These are phyloP conservation scores for Tetramitus jugosus DNA, from an alignment of 208 protist genomes.

Conservation along the genomic window DNA sequence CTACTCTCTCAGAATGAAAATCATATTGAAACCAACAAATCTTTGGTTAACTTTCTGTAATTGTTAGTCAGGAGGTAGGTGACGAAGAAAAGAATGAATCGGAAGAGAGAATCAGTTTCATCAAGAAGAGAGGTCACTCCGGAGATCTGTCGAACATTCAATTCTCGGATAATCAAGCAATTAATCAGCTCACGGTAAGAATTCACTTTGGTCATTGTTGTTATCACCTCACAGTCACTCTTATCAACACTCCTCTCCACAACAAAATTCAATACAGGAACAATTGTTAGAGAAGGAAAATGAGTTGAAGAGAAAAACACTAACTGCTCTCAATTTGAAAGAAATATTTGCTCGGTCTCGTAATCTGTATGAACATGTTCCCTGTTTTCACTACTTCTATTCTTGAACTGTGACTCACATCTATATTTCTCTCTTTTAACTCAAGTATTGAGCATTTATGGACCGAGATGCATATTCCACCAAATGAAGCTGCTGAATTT, in stretches of 20 bases:
- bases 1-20: no score
- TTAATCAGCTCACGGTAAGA: neutral
- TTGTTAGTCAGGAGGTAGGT: no score
- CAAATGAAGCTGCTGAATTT: neutral
- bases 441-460: slow-evolving; percentile 5
- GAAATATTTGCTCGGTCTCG: neutral
- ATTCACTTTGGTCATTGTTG: neutral
- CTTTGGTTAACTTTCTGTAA: no score
- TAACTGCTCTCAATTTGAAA: neutral
- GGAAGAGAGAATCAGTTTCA: neutral
- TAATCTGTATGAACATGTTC: neutral
- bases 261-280: neutral
- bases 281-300: neutral
- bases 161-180: neutral
- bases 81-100: neutral
- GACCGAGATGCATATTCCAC: slow-evolving; percentile 3
- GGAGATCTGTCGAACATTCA: neutral
- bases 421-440: neutral
- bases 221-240: no score
- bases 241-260: no score
- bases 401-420: no score
- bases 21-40: no score
- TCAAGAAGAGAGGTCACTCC: no score
- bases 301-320: neutral
- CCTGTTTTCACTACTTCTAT: no score